Base-by-base conservation (phyloP, 2,329 filamentous ascomycete species). In the Sordariomycetes sp. region DNA sequence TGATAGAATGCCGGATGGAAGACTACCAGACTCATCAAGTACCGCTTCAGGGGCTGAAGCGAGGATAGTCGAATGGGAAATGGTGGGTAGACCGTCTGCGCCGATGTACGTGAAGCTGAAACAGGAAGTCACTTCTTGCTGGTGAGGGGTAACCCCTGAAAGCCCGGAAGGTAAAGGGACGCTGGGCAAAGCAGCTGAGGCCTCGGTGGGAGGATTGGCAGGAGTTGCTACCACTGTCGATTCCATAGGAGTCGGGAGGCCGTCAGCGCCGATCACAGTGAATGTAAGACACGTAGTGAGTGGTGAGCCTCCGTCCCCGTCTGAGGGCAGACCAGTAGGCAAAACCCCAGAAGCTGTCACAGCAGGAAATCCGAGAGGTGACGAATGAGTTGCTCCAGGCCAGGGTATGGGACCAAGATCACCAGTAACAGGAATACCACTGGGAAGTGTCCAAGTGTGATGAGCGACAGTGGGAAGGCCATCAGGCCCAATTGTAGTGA, bases 201-300 rank as follows among this genome's bases (percentile, higher is more conserved):
- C n/a, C 23, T 9, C 9, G 9, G 9, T 20, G 5, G 34, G 25
- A 19, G 36, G 30, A n/a, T 29, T 19, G 16, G 15, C 32, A 17
- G 36, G 26, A 21, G 27, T 16, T 14, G 21, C 17, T 21, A 34
- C 27, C 16, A 35, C 26, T 14, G 36, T 38, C 17, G 36, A 28
- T 16, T 38, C 36, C 7, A 35, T 15, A 24, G 38, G 17, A 27
- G 41, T 41, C 4, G 39, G 40, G 12, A 40, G 27, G 2, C 40
- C 40, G 35, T 42, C 37, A 12, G 23, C 12, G 10, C 40, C 40
- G 21, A 33, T 36, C 15, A 46, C 39, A 9, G 46, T 47, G 28
- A 48, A 32, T 8, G 36, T 38, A 25, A 38, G 28, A 21, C 33
- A 32, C 9, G 32, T 35, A 16, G 33, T 35, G 23, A 23, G 12